Evolutionary conservation across 129 eudicot genomes (phyloP).

Genomic region (Tagetes erecta): DNA sequence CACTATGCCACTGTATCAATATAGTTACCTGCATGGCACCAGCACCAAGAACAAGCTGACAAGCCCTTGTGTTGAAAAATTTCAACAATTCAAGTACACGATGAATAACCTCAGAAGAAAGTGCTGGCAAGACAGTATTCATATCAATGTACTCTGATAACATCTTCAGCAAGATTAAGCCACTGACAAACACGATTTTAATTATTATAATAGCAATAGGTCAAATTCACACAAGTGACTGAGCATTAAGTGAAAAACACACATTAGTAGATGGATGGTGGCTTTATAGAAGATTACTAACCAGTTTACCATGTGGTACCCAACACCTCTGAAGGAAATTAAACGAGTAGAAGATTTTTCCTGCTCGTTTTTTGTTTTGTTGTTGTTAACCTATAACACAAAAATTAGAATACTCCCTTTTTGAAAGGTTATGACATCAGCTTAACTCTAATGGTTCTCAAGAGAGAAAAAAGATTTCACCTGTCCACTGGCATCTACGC

Average conservation of each 20-base stretch:
- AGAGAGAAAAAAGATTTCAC: not conserved
- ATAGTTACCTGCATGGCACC: slow-evolving; percentile 92
- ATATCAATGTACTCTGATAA: slow-evolving; percentile 93
- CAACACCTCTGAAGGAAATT: slow-evolving; percentile 73
- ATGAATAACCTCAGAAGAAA: slow-evolving; percentile 84
- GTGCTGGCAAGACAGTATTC: slow-evolving; percentile 69
- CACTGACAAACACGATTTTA: slow-evolving; percentile 52
- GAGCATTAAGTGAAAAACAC: slow-evolving; percentile 15
- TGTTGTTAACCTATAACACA: slow-evolving; percentile 25
- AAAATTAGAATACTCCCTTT: not conserved
- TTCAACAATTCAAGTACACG: slow-evolving; percentile 97
- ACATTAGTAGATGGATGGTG: not conserved
- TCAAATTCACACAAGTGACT: slow-evolving; percentile 16
- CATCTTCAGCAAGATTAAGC: slow-evolving; percentile 95
- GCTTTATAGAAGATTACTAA: slow-evolving; percentile 40
- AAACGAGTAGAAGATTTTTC: slow-evolving; percentile 54
- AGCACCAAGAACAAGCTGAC: slow-evolving; percentile 98
- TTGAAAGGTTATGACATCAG: slow-evolving; percentile 7
- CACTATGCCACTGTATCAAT: slow-evolving; percentile 12
- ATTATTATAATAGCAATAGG: not conserved
- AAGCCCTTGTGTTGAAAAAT: slow-evolving; percentile 81
- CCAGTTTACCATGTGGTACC: slow-evolving; percentile 99
- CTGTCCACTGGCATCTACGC: slow-evolving; percentile 28
- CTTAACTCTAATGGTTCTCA: not conserved
- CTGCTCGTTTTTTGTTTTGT: slow-evolving; percentile 36